Evolutionary conservation across 1,284 basidiomycete species (phyloP), one percentile per base, ranked within the genome.

Genomic region (Pascua guehoae): DNA sequence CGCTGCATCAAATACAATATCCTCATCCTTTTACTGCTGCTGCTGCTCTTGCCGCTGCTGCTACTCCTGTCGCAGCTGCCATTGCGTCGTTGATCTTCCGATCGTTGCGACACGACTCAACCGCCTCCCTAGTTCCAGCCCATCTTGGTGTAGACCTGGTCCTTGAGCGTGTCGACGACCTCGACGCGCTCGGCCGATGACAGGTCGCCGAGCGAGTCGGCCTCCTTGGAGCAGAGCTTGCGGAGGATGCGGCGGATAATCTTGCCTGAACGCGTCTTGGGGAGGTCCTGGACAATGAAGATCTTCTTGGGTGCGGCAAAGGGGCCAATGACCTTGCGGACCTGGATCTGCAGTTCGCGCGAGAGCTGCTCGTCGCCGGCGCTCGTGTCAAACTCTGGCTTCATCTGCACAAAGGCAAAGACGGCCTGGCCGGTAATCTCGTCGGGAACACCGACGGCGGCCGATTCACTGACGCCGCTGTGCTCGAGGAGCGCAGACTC

Each of bases 261-360:
- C 86, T 97, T 98, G 45, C 95, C 95, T n/a, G 88, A 90, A 51
- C 94, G 83, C 47, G 95, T 98, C 86, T 98, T 98, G 49, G 95
- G 95, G 57, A 98, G 80, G 77, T 97, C 94, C 41, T 71, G 67
- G 65, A 95, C 88, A 67, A 97, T 81, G 77, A 85, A 87, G 57
- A 97, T 86, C 79, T 88, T 89, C 85, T 96, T 96, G 47, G 94
- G 94, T 12, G 89, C 86, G 0, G 95, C 93, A 76, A 97, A 98
- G 2, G 93, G 92, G 4, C 93, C 93, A 64, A 97, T 97, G 43
- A 89, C 88, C 79, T 95, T 96, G 71, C 95, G 86, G 24, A 98
- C 95, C 79, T 97, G 94, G 43, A 97, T 84, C 15, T 88, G 84
- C 60, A 98, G 85, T 78, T 98, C 95, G 79, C 96, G 97, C 60